phyloP scores from a whole-genome alignment of 2,329 filamentous ascomycete species.

The Fusarium coffeatum region DNA sequence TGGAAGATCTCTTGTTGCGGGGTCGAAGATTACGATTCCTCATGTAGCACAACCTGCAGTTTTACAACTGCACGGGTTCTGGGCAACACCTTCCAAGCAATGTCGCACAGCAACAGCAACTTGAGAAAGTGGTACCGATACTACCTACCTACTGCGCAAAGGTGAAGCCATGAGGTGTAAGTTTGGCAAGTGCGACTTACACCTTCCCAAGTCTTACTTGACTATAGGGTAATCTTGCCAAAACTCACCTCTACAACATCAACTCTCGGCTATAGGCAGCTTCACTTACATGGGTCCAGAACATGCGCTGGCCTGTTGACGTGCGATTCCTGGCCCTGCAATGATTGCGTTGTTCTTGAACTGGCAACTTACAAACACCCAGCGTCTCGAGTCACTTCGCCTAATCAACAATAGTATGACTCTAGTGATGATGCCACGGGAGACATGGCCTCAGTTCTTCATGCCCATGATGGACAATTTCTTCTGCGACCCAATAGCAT shows the following conservation, averaged over 20 bases:
- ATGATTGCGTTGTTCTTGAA: not conserved
- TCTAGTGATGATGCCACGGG: slow-evolving; percentile 6
- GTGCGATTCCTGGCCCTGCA: not conserved
- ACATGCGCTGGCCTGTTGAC: slow-evolving; percentile 11
- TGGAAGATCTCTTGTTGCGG: slow-evolving; percentile 28
- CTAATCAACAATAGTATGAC: slow-evolving; percentile 5
- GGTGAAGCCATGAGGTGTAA: not conserved
- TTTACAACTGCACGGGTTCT: not conserved
- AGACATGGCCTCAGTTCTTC: slow-evolving; percentile 12
- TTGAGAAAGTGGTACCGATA: slow-evolving; percentile 2
- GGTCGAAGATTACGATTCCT: slow-evolving; percentile 19
- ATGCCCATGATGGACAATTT: slow-evolving; percentile 39
- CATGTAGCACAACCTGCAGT: slow-evolving; percentile 19
- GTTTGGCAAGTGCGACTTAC: slow-evolving; percentile 1
- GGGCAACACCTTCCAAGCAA: slow-evolving; percentile 14
- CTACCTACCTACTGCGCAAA: not conserved
- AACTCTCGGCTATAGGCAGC: slow-evolving; percentile 8
- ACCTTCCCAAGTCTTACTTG: not conserved
- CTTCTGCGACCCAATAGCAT: slow-evolving; percentile 44
- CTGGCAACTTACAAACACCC: not conserved
- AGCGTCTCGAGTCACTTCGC: slow-evolving; percentile 10
- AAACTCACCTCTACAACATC: not conserved
- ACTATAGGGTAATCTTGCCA: slow-evolving; percentile 27
- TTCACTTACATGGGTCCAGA: slow-evolving; percentile 1
- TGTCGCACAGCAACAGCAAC: slow-evolving; percentile 15